phyloP scores from a whole-genome alignment of 306 rosid genomes.

The Prinsepia uniflora region DNA sequence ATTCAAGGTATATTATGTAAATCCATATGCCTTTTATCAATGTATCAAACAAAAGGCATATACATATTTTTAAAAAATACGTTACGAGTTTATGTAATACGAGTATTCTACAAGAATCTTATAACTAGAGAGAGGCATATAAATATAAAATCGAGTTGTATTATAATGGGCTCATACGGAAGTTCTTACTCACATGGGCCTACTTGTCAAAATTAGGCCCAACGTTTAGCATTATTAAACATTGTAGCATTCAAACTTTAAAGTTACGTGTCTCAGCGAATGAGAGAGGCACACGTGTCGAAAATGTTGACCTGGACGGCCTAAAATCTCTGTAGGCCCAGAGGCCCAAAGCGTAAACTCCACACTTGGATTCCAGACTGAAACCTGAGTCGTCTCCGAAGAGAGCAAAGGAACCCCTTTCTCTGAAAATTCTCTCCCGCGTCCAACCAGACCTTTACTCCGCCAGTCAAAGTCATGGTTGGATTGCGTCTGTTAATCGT shows the following conservation, averaged over 20 bases:
- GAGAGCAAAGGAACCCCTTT: not conserved
- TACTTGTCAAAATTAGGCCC: not conserved
- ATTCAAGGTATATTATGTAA: too few species aligned
- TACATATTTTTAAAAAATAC: too few species aligned
- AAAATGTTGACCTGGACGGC: not conserved
- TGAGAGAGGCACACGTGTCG: not conserved
- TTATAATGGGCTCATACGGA: too few species aligned
- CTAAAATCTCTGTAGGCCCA: not conserved
- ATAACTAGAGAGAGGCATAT: too few species aligned
- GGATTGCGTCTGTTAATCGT: conserved; percentile 16
- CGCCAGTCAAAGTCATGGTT: not conserved
- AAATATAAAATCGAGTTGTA: too few species aligned
- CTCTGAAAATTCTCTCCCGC: not conserved
- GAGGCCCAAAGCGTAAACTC: not conserved
- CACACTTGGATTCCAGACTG: not conserved
- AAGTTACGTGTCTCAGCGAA: not conserved
- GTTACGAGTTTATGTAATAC: too few species aligned
- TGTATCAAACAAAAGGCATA: too few species aligned
- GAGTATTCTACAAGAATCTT: too few species aligned
- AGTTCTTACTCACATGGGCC: too few species aligned
- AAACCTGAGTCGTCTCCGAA: not conserved
- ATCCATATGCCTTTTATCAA: too few species aligned
- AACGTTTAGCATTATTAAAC: rapidly evolving
- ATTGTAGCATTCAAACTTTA: not conserved
- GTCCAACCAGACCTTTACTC: not conserved